Evolutionary conservation across 345 rosid genomes (phyloP).

Genomic region (Odontarrhena argentea): DNA sequence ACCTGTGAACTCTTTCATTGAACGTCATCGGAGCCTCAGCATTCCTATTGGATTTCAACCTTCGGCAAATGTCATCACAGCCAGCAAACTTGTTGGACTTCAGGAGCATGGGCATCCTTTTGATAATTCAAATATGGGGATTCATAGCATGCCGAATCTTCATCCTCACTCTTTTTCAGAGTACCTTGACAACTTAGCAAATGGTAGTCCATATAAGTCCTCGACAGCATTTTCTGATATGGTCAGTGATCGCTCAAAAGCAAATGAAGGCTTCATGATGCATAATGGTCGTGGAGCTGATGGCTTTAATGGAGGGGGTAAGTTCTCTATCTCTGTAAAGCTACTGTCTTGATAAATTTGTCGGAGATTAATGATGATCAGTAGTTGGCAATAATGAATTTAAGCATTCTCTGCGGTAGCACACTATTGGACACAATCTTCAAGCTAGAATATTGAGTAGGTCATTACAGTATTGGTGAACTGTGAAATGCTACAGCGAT

Average conservation of each 20-base stretch:
- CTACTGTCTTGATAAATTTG: constrained; percentile 17
- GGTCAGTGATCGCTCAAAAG: constrained; percentile 50
- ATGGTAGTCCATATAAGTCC: constrained; percentile 57
- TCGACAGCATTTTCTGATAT: constrained; percentile 48
- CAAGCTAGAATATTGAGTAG: constrained; percentile 13
- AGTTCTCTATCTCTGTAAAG: constrained; percentile 36
- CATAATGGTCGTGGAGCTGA: constrained; percentile 55
- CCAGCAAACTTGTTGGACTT: constrained; percentile 59
- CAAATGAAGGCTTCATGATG: constrained; percentile 57
- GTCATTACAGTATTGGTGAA: constrained; percentile 18
- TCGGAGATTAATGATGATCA: constrained; percentile 14
- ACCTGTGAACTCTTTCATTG: constrained; percentile 53
- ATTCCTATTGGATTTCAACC: constrained; percentile 71
- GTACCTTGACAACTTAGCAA: constrained; percentile 58
- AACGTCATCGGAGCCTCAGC: constrained; percentile 64
- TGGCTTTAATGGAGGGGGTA: constrained; percentile 61
- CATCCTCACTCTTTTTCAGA: constrained; percentile 84
- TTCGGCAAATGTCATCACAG: constrained; percentile 54
- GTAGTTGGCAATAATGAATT: constrained; percentile 13
- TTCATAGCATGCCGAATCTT: constrained; percentile 54
- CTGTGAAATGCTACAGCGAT: constrained; percentile 25
- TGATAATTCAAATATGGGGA: constrained; percentile 59
- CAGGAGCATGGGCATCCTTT: constrained; percentile 51
- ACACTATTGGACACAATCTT: constrained; percentile 7
- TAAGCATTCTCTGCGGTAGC: constrained; percentile 18